Base-by-base conservation (phyloP, 2,329 filamentous ascomycete species). In the Arthroderma sp. region DNA sequence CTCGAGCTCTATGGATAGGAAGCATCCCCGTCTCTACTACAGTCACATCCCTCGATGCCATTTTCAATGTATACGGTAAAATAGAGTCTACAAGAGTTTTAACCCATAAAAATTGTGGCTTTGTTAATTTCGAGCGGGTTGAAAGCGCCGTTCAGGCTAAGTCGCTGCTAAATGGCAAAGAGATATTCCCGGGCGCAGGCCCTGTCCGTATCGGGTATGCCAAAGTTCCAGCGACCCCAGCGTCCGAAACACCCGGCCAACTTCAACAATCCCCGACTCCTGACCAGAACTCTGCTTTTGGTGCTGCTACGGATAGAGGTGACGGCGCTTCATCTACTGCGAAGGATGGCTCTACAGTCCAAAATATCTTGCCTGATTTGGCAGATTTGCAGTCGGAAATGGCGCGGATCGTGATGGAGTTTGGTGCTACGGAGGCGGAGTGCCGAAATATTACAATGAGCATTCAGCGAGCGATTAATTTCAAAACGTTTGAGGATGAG, bases 91-190 rank as follows among this genome's bases (percentile, higher is more conserved):
- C 86, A 29, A 78, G 91, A 51, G 91, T 98, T 4, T 72, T 98
- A 49, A 96, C 91, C 0, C 87, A 98, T 71, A 98, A 98, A 73
- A 96, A 94, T 65, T 98, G 91, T 61, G 91, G 89, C 3, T 98
- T 98, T 55, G 89, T 98, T 60, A 98, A 98, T 64, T 98, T 94
- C 57, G 87, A 96, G 64, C 81, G 78, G 47, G 68, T 91, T 29
- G 88, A 96, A 52, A 94, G 86, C 60, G 91, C 91, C 45, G 81
- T 95, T 34, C 80, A 85, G 48, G 91, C 91, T 10, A 93, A 89
- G 62, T 80, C 80, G 9, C 75, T 81, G 59, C 80, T 94, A 65
- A 96, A 96, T 57, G 87, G 87, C 56, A 95, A 94, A 65, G 91
- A 98, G 63, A 95, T 98, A 49, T 98, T 98, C 70, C 91, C 91